These are phyloP conservation scores for Prasinococcaceae sp. DNA, from an alignment of 139 green algal genomes.

Conservation along the genomic window DNA sequence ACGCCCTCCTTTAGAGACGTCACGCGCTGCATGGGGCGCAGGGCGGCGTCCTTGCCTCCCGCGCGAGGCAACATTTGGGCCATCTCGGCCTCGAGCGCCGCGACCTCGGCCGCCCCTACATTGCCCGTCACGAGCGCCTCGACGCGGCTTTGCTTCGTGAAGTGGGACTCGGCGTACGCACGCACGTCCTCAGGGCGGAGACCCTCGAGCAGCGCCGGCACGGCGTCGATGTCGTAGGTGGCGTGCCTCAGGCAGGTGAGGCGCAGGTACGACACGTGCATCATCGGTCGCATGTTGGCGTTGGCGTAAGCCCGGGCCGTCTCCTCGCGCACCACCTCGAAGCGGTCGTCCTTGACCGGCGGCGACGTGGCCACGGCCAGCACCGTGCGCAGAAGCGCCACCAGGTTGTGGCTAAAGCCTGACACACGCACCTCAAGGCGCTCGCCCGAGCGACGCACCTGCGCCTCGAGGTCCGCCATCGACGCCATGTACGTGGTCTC, in stretches of 20 bases:
- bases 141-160: no score
- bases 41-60: no score
- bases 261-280: slow-evolving; percentile 62
- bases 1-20: no score
- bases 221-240: slow-evolving; percentile 22
- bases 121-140: no score
- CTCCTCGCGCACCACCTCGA: slow-evolving; percentile 46
- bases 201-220: slow-evolving; percentile 22
- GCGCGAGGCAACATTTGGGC: no score
- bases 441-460: background rate
- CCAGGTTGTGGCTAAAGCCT: slow-evolving; percentile 81
- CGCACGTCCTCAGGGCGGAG: slow-evolving; percentile 9
- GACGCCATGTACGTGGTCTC: slow-evolving; percentile 77
- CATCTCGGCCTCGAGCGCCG: no score
- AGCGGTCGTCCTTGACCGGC: slow-evolving; percentile 12
- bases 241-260: slow-evolving; percentile 38
- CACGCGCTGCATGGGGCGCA: no score
- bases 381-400: slow-evolving; percentile 39
- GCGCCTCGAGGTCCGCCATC: slow-evolving; percentile 37
- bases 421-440: slow-evolving; percentile 59
- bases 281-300: slow-evolving; percentile 50
- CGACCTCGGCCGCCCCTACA: no score
- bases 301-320: slow-evolving; percentile 64
- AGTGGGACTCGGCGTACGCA: no score
- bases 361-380: slow-evolving; percentile 38